A percentile compares a stretch with the other conserved stretches of the same genome.
These are phyloP conservation scores for Mycocentrospora acerina DNA, from an alignment of 2,329 filamentous ascomycete species.

Conservation along the genomic window DNA sequence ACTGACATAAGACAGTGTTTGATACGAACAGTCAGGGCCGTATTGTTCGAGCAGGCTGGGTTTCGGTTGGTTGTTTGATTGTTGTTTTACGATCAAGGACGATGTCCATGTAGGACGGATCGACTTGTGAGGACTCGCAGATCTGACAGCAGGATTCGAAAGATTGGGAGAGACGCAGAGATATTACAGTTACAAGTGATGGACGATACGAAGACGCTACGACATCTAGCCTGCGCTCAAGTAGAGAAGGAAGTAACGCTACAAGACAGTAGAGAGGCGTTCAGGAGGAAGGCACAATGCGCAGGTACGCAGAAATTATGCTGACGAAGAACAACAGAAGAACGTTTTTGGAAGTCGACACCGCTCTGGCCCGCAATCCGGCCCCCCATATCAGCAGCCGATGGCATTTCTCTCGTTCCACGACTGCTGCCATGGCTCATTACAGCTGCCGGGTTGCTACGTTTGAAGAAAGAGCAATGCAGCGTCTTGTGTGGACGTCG, in stretches of 20 bases:
- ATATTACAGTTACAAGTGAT: conserved; percentile 13
- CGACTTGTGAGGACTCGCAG: conserved; percentile 6
- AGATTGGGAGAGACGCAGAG: conserved; percentile 1
- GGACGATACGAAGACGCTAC: conserved; percentile 9
- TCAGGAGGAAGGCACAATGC: conserved; percentile 23
- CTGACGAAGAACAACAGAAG: conserved; percentile 15
- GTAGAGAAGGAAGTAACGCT: conserved; percentile 13
- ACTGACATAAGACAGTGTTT: no score
- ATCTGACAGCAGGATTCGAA: conserved; percentile 2
- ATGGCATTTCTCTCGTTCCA: conserved; percentile 12
- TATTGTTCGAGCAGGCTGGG: no score
- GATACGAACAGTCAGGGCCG: no score
- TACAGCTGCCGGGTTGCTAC: conserved; percentile 20
- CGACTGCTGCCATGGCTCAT: conserved; percentile 17
- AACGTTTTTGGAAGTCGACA: conserved; percentile 14
- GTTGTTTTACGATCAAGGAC: background rate
- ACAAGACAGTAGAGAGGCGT: conserved; percentile 4
- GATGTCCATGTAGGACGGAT: conserved; percentile 1
- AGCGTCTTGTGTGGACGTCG: conserved; percentile 33
- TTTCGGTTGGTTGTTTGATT: background rate
- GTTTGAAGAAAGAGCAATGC: conserved; percentile 24
- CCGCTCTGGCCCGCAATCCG: conserved; percentile 8
- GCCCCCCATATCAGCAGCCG: conserved; percentile 14
- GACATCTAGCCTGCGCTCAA: conserved; percentile 2
- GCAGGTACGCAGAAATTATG: conserved; percentile 6